Base-by-base conservation (phyloP, 495 filamentous ascomycete species). In the Friedmanniomyces simplex region DNA sequence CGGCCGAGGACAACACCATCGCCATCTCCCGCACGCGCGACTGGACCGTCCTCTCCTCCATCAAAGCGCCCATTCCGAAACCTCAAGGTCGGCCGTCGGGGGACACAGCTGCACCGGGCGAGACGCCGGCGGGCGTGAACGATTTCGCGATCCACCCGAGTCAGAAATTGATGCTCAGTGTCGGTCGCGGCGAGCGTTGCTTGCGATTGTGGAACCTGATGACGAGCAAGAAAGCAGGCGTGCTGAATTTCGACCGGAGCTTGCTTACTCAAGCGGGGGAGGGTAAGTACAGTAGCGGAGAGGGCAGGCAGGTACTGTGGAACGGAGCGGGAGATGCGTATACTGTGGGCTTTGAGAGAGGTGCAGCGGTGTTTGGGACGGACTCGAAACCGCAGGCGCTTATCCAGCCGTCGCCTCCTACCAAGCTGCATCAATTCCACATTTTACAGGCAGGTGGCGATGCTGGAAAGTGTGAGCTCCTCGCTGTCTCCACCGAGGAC, bases 181-280 rank as follows among this genome's bases (percentile, higher is more conserved):
- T 97, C 3, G 83, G 86, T 26, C 86, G 83, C 58, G 90, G 90
- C 41, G 94, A 97, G 75, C 79, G 81, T 52, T 89, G 82, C 63
- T 90, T 99, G 86, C 75, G 93, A 60, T 73, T 97, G 59, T 99
- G 93, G 93, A 97, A 99, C 65, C 66, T 99, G 50, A 88, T 96
- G 64, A 97, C 93, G 26, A 94, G 91, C 2, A 94, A 89, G 76
- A 96, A 95, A 70, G 89, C 89, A 18, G 87, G 89, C 18, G 91
- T 95, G 46, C 70, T 97, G 63, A 91, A 86, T 65, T 96, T 97
- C 63, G 78, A 75, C 60, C 75, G 77, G 56, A 79, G 83, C 1
- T 73, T 86, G 57, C 70, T 95, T 54, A 72, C 76, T 46, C 79
- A 83, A 59, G 78, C 86, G 36, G 87, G 86, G 16, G 90, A 95